Base-by-base conservation (phyloP, 108 stramenopile species). In the Cyclostephanos tholiformis region DNA sequence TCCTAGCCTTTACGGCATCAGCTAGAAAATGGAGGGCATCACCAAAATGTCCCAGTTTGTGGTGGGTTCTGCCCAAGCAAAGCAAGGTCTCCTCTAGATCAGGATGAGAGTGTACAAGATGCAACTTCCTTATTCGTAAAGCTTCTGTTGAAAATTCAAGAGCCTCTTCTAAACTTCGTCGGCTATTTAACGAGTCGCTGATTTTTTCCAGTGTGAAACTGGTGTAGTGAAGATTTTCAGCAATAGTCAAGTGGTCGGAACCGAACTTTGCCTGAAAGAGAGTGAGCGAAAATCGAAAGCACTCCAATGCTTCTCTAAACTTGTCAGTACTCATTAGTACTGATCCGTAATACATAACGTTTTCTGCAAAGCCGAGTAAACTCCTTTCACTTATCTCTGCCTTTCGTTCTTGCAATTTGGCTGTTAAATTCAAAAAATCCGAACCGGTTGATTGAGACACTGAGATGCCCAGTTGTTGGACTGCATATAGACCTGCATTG, bases 31-130 rank as follows among this genome's bases (percentile, higher is more conserved):
- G 44, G 22, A 82, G 72, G 2, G 84, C 84, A 46, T 81, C 66
- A 20, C 60, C 30, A 23, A 59, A 13, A 71, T 82, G 71, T 17
- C 76, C 76, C 1, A 65, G 58, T 60, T 64, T 63, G 46, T 77
- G 75, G 36, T 82, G 80, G 4, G 77, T 65, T 65, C 49, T 82
- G 4, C 75, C 80, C 52, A 82, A 63, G 35, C 58, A 68, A n/a
- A 73, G 63, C 23, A 76, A 61, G 36, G 77, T 79, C 48, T 78
- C 77, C 43, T 75, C 79, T 11, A 82, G 36, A 51, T 83, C 85
- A 48, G 68, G 72, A 50, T 86, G 85, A 52, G 64, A 72, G 22
- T 72, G 71, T 17, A 82, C 80, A 19, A 87, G 69, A 25, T 82
- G 82, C 52, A 79, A 39, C 48, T 46, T 79, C 26, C 84, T 51